Percentiles rank a stretch among this genome's conserved stretches.
These are phyloP conservation scores for Monascus purpureus DNA, from an alignment of 495 filamentous ascomycete species.

Conservation along the genomic window DNA sequence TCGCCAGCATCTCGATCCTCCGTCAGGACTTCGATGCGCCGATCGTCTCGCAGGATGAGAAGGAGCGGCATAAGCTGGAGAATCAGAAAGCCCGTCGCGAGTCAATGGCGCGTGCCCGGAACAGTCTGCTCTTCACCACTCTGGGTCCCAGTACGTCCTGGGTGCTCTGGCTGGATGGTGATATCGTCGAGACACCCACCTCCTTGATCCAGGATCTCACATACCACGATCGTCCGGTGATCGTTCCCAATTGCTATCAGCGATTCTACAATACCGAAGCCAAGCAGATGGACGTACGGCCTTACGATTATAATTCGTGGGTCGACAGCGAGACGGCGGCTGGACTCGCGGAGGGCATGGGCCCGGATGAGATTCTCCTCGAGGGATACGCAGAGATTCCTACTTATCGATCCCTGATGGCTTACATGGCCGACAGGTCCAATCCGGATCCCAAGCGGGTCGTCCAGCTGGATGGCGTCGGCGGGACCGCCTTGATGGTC, in stretches of 20 bases:
- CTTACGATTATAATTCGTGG: slow-evolving; percentile 98
- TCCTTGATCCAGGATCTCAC: slow-evolving; percentile 89
- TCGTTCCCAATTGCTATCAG: slow-evolving; percentile 94
- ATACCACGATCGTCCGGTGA: slow-evolving; percentile 66
- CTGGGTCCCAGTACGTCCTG: slow-evolving; percentile 85
- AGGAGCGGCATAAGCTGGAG: slow-evolving; percentile 74
- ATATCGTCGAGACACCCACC: slow-evolving; percentile 79
- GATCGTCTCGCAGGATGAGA: slow-evolving; percentile 64
- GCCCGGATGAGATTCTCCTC: slow-evolving; percentile 75
- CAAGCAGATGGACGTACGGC: slow-evolving; percentile 54
- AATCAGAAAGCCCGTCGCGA: slow-evolving; percentile 79
- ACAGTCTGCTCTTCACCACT: slow-evolving; percentile 93
- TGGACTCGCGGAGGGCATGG: slow-evolving; percentile 64
- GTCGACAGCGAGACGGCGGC: slow-evolving; percentile 69
- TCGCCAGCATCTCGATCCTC: slow-evolving; percentile 83
- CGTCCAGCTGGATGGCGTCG: slow-evolving; percentile 77
- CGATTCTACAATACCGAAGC: slow-evolving; percentile 62
- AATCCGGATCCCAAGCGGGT: slow-evolving; percentile 43
- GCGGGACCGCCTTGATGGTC: slow-evolving; percentile 84
- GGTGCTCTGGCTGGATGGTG: slow-evolving; percentile 92
- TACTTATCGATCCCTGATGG: slow-evolving; percentile 86
- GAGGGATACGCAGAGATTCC: slow-evolving; percentile 89
- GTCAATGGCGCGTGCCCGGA: slow-evolving; percentile 85
- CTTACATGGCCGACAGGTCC: slow-evolving; percentile 51
- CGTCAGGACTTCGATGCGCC: slow-evolving; percentile 90